Percentiles rank a stretch among this genome's conserved stretches.
Evolutionary conservation across 495 filamentous ascomycete genomes (phyloP).

Genomic region (Penicilliopsis zonata): DNA sequence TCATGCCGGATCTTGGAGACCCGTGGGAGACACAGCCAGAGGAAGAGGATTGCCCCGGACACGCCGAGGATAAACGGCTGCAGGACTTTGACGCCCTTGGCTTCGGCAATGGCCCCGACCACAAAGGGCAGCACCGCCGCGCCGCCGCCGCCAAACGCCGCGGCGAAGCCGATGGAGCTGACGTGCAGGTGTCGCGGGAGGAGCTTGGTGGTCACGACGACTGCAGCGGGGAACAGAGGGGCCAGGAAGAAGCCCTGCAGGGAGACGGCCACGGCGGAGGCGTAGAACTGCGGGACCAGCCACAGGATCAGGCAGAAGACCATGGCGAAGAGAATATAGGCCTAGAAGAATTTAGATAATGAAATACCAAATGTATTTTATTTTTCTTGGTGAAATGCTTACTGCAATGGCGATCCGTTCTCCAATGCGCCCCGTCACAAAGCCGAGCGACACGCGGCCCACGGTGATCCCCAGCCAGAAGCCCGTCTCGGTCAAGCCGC

Average conservation of each 20-base stretch:
- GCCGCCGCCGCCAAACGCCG: slow-evolving; percentile 68
- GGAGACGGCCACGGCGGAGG: slow-evolving; percentile 55
- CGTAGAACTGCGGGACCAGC: slow-evolving; percentile 61
- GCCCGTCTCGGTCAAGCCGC: slow-evolving; percentile 51
- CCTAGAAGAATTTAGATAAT: slow-evolving; percentile 9
- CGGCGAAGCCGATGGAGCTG: slow-evolving; percentile 69
- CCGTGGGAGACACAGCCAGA: slow-evolving; percentile 40
- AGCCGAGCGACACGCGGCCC: slow-evolving; percentile 47
- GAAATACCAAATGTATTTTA: background rate
- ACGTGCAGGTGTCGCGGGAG: slow-evolving; percentile 71
- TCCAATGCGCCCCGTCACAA: slow-evolving; percentile 48
- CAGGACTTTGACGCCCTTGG: slow-evolving; percentile 63
- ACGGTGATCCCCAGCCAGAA: slow-evolving; percentile 58
- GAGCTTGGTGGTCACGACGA: slow-evolving; percentile 72
- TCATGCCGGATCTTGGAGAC: slow-evolving; percentile 1
- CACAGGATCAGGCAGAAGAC: slow-evolving; percentile 50
- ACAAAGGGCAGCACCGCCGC: slow-evolving; percentile 76
- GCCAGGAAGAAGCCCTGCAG: slow-evolving; percentile 63
- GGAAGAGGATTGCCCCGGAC: slow-evolving; percentile 41
- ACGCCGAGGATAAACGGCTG: slow-evolving; percentile 66
- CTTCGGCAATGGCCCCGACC: slow-evolving; percentile 73
- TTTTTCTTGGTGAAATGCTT: slow-evolving; percentile 7
- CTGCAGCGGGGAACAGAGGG: slow-evolving; percentile 57
- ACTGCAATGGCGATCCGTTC: slow-evolving; percentile 47
- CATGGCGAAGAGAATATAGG: slow-evolving; percentile 39